Evolutionary conservation across 257 asterid genomes (phyloP).

Genomic region (Craterostigma plantagineum): DNA sequence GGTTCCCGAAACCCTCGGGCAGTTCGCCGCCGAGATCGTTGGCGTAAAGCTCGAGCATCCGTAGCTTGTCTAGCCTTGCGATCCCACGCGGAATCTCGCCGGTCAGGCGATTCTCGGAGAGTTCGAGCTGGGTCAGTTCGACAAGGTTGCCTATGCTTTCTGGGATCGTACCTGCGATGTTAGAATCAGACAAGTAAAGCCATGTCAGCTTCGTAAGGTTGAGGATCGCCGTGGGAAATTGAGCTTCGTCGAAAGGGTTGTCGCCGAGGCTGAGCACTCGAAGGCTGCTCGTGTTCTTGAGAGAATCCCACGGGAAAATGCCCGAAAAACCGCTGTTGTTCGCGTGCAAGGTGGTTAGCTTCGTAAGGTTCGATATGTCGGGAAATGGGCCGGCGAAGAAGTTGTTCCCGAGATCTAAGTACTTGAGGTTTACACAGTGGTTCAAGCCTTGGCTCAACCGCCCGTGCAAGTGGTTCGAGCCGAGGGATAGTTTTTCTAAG

Average conservation of each 20-base stretch:
- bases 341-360: constrained; percentile 29
- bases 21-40: constrained; percentile 44
- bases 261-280: constrained; percentile 57
- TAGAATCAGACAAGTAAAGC: constrained; percentile 57
- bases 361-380: constrained; percentile 20
- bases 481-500: constrained; percentile 45
- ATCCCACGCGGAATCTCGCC: constrained; percentile 59
- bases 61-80: constrained; percentile 34
- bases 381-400: constrained; percentile 44
- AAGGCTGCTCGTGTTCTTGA: constrained; percentile 26
- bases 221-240: constrained; percentile 30
- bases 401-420: constrained; percentile 57
- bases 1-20: constrained; percentile 54
- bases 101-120: constrained; percentile 30
- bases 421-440: constrained; percentile 29
- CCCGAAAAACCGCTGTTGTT: constrained; percentile 64
- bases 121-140: constrained; percentile 33
- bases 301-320: constrained; percentile 46
- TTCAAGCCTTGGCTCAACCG: constrained; percentile 19
- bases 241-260: constrained; percentile 27
- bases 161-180: constrained; percentile 53
- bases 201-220: constrained; percentile 24
- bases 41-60: constrained; percentile 56
- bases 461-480: constrained; percentile 34
- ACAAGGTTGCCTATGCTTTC: constrained; percentile 52